Evolutionary conservation across 2,329 filamentous ascomycete species (phyloP).

Genomic region (Pseudogymnoascus verrucosus): DNA sequence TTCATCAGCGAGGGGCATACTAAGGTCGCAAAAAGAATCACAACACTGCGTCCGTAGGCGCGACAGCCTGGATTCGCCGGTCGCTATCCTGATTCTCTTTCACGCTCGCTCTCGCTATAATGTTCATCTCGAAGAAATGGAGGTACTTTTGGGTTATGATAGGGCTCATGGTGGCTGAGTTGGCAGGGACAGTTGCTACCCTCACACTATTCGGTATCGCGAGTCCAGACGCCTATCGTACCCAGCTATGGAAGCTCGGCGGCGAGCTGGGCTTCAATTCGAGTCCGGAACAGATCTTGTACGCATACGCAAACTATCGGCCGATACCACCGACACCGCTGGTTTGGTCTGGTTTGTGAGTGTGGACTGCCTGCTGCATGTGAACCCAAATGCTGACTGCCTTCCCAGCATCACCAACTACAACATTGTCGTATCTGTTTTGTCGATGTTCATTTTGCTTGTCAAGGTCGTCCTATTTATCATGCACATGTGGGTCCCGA

Average conservation of each 20-base stretch:
- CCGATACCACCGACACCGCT: conserved; percentile 55
- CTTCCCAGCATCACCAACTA: conserved; percentile 59
- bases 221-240: conserved; percentile 64
- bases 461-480: conserved; percentile 61
- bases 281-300: conserved; percentile 59
- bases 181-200: conserved; percentile 54
- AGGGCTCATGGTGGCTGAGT: conserved; percentile 55
- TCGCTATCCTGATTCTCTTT: background rate
- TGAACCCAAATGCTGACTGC: conserved; percentile 16
- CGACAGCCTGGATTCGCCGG: conserved; percentile 1
- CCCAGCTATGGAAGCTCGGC: conserved; percentile 65
- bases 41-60: background rate
- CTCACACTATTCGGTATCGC: conserved; percentile 67
- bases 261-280: conserved; percentile 66
- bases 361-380: conserved; percentile 18
- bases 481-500: conserved; percentile 62
- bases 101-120: conserved; percentile 1
- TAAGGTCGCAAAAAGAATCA: conserved; percentile 6
- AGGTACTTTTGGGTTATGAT: conserved; percentile 38
- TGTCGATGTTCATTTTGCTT: conserved; percentile 69
- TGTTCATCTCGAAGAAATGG: conserved; percentile 37
- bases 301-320: conserved; percentile 64
- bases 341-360: conserved; percentile 67
- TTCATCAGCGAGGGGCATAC: conserved; percentile 1
- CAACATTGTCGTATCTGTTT: conserved; percentile 68